Evolutionary conservation across 129 eudicot genomes (phyloP).

Genomic region (Heracleum sosnowskyi): DNA sequence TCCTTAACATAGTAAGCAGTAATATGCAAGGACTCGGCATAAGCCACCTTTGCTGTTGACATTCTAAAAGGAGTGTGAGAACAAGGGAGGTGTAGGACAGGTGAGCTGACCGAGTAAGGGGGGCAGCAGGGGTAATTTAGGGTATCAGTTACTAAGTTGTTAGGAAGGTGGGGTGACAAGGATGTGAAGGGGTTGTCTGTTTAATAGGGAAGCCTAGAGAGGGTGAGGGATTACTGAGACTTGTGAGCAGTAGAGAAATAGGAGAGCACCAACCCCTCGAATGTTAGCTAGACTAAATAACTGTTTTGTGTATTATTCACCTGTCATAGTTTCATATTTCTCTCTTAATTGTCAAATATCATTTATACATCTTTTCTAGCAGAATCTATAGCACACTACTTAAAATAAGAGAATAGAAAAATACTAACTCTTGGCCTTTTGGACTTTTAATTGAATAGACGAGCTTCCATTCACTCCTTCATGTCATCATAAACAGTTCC

Average conservation of each 20-base stretch:
- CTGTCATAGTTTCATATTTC: background rate
- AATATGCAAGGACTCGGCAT: background rate
- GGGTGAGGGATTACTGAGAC: background rate
- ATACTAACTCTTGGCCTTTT: background rate
- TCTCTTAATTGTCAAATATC: background rate
- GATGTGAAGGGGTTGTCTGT: background rate
- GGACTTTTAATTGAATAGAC: background rate
- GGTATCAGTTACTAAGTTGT: background rate
- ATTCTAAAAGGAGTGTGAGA: background rate
- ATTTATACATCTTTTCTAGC: background rate
- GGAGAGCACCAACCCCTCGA: background rate
- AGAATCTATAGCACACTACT: background rate
- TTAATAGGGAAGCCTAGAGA: background rate
- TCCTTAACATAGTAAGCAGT: background rate
- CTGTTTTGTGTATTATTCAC: background rate
- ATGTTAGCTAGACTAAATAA: background rate
- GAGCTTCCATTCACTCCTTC: constrained; percentile 10
- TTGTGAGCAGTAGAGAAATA: background rate
- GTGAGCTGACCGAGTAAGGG: background rate
- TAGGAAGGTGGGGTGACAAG: background rate
- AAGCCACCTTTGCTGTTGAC: background rate
- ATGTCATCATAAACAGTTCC: constrained; percentile 5
- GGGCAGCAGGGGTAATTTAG: background rate
- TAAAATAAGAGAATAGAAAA: background rate
- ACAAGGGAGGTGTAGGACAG: background rate